A percentile compares a stretch with the other conserved stretches of the same genome.
Evolutionary conservation across 306 rosid genomes (phyloP).

Genomic region (Gleditsia sinensis): DNA sequence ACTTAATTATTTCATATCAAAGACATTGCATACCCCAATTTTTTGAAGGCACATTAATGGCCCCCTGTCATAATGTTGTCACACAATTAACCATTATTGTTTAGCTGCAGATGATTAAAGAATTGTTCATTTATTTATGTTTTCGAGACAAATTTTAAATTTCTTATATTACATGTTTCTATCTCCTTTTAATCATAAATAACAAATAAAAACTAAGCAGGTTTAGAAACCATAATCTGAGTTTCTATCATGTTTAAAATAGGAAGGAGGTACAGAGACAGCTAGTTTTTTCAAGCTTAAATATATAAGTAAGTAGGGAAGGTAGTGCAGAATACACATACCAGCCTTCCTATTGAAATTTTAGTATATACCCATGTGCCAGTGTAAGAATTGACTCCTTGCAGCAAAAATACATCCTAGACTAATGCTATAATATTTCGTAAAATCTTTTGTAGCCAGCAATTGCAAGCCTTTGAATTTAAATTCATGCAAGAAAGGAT

Average conservation of each 20-base stretch:
- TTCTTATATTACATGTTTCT: background rate
- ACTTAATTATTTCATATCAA: conserved; percentile 88
- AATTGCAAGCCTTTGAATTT: no score
- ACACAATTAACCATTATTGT: conserved; percentile 32
- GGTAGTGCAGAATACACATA: background rate
- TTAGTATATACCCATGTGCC: background rate
- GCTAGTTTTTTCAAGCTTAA: background rate
- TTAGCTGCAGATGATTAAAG: background rate
- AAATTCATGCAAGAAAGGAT: no score
- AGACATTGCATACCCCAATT: conserved; percentile 96
- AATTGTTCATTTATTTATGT: background rate
- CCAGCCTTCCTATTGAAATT: background rate
- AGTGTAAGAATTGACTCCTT: background rate
- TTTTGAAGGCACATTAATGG: conserved; percentile 72
- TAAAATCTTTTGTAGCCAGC: no score
- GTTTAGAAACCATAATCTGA: background rate
- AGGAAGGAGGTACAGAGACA: background rate
- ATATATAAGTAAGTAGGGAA: background rate
- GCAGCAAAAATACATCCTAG: no score
- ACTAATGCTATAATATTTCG: no score
- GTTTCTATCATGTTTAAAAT: background rate
- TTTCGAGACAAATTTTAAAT: background rate
- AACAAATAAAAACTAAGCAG: background rate
- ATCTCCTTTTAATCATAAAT: background rate
- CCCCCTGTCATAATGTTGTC: conserved; percentile 44